Percentiles rank a stretch among this genome's conserved stretches.
These are phyloP conservation scores for Excoecaria agallocha DNA, from an alignment of 345 rosid genomes.

Conservation along the genomic window DNA sequence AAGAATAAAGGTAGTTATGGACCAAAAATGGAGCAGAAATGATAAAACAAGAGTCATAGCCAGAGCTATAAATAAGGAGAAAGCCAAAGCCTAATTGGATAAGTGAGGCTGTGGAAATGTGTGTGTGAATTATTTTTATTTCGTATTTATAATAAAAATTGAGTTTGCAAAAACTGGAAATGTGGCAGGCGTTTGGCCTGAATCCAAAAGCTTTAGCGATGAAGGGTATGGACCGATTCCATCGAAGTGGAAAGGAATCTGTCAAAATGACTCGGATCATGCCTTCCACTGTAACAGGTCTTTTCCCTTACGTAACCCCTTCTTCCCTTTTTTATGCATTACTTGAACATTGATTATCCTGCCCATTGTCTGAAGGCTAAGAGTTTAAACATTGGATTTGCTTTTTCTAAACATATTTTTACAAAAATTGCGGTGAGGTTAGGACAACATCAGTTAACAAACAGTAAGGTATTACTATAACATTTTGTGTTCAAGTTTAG, in stretches of 20 bases:
- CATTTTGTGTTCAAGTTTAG: too few relatives aligned
- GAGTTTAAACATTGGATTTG: too few relatives aligned
- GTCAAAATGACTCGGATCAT: constrained; percentile 18
- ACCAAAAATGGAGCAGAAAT: background rate
- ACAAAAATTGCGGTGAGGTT: too few relatives aligned
- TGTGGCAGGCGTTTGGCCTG: constrained; percentile 31
- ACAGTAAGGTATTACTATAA: too few relatives aligned
- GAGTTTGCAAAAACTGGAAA: background rate
- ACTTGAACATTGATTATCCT: too few relatives aligned
- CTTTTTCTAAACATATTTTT: too few relatives aligned
- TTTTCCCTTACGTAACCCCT: background rate
- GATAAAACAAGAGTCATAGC: background rate
- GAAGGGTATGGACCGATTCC: constrained; percentile 32
- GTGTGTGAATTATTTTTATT: too few relatives aligned
- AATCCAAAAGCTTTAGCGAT: constrained; percentile 34
- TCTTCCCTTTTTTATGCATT: background rate
- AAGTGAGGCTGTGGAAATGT: background rate
- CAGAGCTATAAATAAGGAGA: background rate
- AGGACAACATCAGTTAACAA: too few relatives aligned
- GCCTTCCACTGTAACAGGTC: constrained; percentile 29
- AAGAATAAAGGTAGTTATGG: background rate
- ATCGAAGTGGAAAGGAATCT: constrained; percentile 30
- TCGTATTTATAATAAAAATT: background rate
- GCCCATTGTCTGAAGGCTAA: too few relatives aligned
- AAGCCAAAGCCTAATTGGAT: background rate